These are phyloP conservation scores for Fomitopsis schrenkii DNA, from an alignment of 1,284 basidiomycete species.

Conservation along the genomic window DNA sequence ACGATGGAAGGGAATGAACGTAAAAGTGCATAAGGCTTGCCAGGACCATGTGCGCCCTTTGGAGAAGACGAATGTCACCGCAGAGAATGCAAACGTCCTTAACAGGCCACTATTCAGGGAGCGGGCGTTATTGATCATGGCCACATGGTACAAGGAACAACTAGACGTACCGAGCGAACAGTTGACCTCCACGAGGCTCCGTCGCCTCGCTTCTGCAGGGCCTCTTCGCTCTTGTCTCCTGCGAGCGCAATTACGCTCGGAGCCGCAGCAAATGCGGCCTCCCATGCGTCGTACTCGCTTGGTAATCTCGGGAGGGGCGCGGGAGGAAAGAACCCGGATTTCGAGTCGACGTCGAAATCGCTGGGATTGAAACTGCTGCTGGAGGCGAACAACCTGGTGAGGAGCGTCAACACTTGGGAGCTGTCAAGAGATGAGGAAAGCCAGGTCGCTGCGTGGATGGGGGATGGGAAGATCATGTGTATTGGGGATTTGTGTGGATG, in stretches of 20 bases:
- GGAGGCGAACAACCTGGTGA: background rate
- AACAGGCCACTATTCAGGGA: slow-evolving; percentile 55
- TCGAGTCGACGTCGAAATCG: slow-evolving; percentile 31
- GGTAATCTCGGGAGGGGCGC: slow-evolving; percentile 60
- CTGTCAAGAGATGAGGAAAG: background rate
- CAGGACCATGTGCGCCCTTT: slow-evolving; percentile 87
- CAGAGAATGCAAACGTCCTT: slow-evolving; percentile 54
- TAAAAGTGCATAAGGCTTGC: slow-evolving; percentile 90
- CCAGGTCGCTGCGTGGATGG: slow-evolving; percentile 1
- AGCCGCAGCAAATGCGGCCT: slow-evolving; percentile 57
- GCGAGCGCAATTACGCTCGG: slow-evolving; percentile 58
- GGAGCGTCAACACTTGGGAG: background rate
- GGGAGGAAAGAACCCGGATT: slow-evolving; percentile 86
- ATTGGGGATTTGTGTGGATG: slow-evolving; percentile 23
- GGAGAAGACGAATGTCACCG: slow-evolving; percentile 53
- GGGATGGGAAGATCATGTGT: slow-evolving; percentile 3
- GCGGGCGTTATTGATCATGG: background rate
- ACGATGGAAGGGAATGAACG: slow-evolving; percentile 70
- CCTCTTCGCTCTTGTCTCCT: slow-evolving; percentile 48
- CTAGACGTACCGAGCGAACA: slow-evolving; percentile 56
- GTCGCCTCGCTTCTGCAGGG: slow-evolving; percentile 43
- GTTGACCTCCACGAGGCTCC: slow-evolving; percentile 66
- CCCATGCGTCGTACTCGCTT: slow-evolving; percentile 67
- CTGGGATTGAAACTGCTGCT: slow-evolving; percentile 14
- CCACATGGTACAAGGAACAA: background rate